Conservation (phyloP, 495 filamentous ascomycete species). For the Cladorrhinum samala region DNA sequence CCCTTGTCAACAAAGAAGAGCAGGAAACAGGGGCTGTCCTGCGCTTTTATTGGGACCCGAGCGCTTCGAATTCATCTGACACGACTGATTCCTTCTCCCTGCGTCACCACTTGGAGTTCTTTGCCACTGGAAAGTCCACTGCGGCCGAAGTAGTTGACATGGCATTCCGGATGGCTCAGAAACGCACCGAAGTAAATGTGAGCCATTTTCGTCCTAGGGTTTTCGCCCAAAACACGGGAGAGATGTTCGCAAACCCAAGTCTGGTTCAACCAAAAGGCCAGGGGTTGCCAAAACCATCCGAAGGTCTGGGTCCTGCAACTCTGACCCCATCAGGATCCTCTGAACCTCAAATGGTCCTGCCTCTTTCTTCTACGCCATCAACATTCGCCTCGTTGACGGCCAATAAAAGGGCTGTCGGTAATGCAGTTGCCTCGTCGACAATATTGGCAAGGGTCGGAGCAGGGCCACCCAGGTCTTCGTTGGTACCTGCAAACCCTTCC, state of each 20-base stretch:
- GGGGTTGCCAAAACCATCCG: too few species aligned
- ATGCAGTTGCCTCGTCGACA: neutral
- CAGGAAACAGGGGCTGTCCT: slow-evolving; percentile 6
- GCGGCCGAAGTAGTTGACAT: slow-evolving; percentile 1
- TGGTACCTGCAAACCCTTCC: neutral
- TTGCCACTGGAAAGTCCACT: neutral
- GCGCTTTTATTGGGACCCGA: slow-evolving; percentile 17
- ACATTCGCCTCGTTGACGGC: neutral
- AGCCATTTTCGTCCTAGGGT: slow-evolving; percentile 6
- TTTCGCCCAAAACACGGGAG: neutral
- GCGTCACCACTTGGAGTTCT: slow-evolving; percentile 19
- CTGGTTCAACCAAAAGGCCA: too few species aligned
- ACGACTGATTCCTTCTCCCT: neutral
- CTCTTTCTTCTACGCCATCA: neutral
- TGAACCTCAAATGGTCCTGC: neutral
- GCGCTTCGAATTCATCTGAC: slow-evolving; percentile 4
- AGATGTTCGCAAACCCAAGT: too few species aligned
- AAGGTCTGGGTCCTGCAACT: too few species aligned
- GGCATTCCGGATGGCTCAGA: slow-evolving; percentile 6
- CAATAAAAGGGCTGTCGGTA: neutral
- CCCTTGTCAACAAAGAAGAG: slow-evolving; percentile 14
- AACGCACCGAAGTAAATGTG: slow-evolving; percentile 4
- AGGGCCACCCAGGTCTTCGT: neutral
- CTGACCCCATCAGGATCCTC: neutral
- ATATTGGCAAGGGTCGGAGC: neutral